A percentile compares a stretch with the other conserved stretches of the same genome.
Conservation (phyloP, 1,284 basidiomycete genomes). For the Entoloma clypeatum region DNA sequence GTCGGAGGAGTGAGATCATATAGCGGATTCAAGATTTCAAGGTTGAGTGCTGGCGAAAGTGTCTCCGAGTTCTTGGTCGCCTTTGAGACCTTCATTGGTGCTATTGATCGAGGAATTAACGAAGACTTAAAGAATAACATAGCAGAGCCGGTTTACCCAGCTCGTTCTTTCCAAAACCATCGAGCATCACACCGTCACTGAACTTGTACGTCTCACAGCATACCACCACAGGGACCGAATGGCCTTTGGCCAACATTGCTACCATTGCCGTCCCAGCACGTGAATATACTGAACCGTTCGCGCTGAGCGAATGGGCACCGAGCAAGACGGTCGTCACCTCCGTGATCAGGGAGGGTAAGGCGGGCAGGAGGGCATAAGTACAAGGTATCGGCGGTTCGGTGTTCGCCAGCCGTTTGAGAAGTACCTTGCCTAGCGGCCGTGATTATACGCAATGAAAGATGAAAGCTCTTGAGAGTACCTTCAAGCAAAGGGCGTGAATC, state of each 20-base stretch:
- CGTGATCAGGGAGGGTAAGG: constrained; percentile 79
- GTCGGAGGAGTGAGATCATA: constrained; percentile 91
- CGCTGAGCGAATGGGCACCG: constrained; percentile 91
- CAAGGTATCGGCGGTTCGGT: constrained; percentile 70
- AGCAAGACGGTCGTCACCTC: constrained; percentile 83
- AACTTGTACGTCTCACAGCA: constrained; percentile 99
- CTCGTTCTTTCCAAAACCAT: constrained; percentile 96
- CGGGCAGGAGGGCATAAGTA: constrained; percentile 90
- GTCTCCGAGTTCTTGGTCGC: constrained; percentile 25
- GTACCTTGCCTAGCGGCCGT: constrained; percentile 61
- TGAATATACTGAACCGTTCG: constrained; percentile 93
- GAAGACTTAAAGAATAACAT: not conserved
- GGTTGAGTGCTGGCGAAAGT: constrained; percentile 38
- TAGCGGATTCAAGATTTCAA: constrained; percentile 79
- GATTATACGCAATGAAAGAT: constrained; percentile 8
- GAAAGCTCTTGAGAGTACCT: constrained; percentile 43
- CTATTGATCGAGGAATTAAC: constrained; percentile 18
- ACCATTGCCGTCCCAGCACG: constrained; percentile 94
- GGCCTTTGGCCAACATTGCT: constrained; percentile 91
- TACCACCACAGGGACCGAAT: constrained; percentile 90
- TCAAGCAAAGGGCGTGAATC: constrained; percentile 93
- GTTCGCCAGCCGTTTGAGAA: constrained; percentile 70
- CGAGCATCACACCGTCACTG: constrained; percentile 88
- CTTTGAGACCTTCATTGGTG: constrained; percentile 29
- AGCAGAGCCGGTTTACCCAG: constrained; percentile 52